Evolutionary conservation across 805 yeast species (phyloP), one percentile per base, ranked within the genome.

Genomic region (Wickerhamiella cacticola): DNA sequence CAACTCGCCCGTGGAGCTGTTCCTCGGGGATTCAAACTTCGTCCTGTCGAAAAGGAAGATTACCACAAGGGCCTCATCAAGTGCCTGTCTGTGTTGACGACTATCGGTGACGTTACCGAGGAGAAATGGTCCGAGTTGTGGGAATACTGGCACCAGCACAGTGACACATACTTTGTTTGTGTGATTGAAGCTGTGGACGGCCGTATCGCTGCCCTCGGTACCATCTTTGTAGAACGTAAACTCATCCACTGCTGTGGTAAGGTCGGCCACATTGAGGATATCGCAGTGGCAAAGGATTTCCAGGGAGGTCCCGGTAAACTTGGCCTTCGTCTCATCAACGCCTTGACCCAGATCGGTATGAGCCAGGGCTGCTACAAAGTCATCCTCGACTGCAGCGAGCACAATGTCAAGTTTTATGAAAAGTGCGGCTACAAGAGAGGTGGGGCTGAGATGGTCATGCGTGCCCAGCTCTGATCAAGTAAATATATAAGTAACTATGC

Each of bases 201-300:
- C 7, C 56, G 56, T 3, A 76, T 87, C 9, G 94, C 84, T 0
- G 96, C 94, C 3, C 77, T 87, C 0, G 97, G 97, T 0, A 78
- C 82, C 61, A 66, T 89, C 12, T 58, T 92, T 9, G 68, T 92
- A 6, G 98, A 89, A 63, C 73, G 72, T 44, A 89, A 89, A 63
- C 60, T 66, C 53, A 86, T 92, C 53, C 98, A 89, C 64, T 75
- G 68, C 34, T 78, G 92, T 62, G 94, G 95, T 0, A 64, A 72
- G 46, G 94, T 85, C 3, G 97, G 97, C 1, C 97, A 89, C 66
- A 82, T 89, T 53, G 98, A 89, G 60, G 98, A 89, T 62, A 89
- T 89, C 52, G 81, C 96, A 1, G 94, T 89, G 3, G 71, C 78
- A 16, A 60, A 63, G 25, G 66, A 71, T 16, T 83, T 83, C 60